These are phyloP conservation scores for Papiliotrema laurentii DNA, from an alignment of 1,284 basidiomycete species.

Conservation along the genomic window DNA sequence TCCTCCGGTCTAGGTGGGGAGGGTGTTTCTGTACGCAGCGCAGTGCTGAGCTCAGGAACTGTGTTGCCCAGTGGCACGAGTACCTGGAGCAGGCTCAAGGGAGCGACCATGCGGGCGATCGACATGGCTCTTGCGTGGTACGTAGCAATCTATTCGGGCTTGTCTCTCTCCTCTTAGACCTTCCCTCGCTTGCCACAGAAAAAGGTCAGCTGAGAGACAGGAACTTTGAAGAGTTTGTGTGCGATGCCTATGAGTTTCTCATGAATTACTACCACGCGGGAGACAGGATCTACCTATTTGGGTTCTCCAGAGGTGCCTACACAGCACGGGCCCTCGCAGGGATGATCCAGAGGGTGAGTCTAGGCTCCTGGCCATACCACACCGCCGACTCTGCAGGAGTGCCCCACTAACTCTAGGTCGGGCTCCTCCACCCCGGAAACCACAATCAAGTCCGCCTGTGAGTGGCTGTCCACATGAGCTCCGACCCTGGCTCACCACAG, in stretches of 20 bases:
- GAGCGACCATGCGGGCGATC: slow-evolving; percentile 1
- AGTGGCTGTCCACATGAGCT: slow-evolving; percentile 3
- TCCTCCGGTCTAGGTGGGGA: slow-evolving; percentile 15
- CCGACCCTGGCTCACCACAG: no score
- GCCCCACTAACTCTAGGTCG: no score
- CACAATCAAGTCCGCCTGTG: slow-evolving; percentile 28
- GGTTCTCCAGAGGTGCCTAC: slow-evolving; percentile 48
- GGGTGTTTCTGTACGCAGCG: no score
- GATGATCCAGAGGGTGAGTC: slow-evolving; percentile 34
- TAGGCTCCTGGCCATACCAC: no score
- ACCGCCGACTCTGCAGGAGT: no score
- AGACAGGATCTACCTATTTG: slow-evolving; percentile 48
- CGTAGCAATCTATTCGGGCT: slow-evolving; percentile 3
- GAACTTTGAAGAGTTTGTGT: slow-evolving; percentile 21
- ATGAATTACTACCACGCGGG: slow-evolving; percentile 27
- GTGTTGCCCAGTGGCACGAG: slow-evolving; percentile 2
- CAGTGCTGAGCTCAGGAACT: slow-evolving; percentile 6
- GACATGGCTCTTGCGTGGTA: slow-evolving; percentile 21
- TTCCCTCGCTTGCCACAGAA: background rate
- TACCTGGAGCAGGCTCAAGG: slow-evolving; percentile 9
- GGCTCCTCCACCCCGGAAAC: slow-evolving; percentile 34
- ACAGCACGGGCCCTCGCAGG: slow-evolving; percentile 48
- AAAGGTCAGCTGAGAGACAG: slow-evolving; percentile 4
- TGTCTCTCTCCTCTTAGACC: background rate
- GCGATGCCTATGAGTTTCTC: slow-evolving; percentile 23